Evolutionary conservation across 768 basidiomycete genomes (phyloP).

Genomic region (Tylopilus sp.): DNA sequence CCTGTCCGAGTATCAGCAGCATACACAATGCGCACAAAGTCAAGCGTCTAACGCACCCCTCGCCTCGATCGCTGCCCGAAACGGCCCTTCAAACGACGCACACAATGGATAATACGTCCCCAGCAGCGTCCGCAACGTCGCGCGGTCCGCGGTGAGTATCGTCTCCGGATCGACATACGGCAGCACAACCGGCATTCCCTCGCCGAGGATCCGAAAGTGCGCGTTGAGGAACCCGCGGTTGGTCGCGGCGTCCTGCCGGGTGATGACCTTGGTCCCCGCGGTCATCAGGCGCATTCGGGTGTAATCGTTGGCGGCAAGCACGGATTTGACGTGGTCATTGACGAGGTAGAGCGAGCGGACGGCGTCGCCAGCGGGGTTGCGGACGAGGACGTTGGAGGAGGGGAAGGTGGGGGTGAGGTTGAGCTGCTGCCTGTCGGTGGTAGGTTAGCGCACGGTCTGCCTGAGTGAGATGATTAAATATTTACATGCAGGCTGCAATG

Average conservation of each 20-base stretch:
- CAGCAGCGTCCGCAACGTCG: slow-evolving; percentile 62
- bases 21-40: slow-evolving; percentile 37
- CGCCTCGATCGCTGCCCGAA: slow-evolving; percentile 49
- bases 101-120: slow-evolving; percentile 79
- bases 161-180: slow-evolving; percentile 68
- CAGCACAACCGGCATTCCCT: slow-evolving; percentile 81
- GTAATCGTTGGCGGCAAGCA: slow-evolving; percentile 81
- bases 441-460: background rate
- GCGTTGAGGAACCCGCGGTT: slow-evolving; percentile 49
- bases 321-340: slow-evolving; percentile 78
- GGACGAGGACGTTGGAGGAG: slow-evolving; percentile 71
- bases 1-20: slow-evolving; percentile 34
- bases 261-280: slow-evolving; percentile 92
- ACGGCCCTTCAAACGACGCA: slow-evolving; percentile 57
- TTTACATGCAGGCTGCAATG: slow-evolving; percentile 71
- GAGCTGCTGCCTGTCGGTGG: slow-evolving; percentile 61
- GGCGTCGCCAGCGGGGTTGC: slow-evolving; percentile 72
- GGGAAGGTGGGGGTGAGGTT: slow-evolving; percentile 73
- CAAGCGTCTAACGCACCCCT: slow-evolving; percentile 39
- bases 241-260: slow-evolving; percentile 68
- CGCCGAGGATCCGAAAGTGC: slow-evolving; percentile 74
- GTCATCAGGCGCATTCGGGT: slow-evolving; percentile 81
- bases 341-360: slow-evolving; percentile 84
- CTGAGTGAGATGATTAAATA: slow-evolving; percentile 5
- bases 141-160: slow-evolving; percentile 57